Conservation (phyloP, 2,329 filamentous ascomycete species). For the Colletotrichum eleusines region DNA sequence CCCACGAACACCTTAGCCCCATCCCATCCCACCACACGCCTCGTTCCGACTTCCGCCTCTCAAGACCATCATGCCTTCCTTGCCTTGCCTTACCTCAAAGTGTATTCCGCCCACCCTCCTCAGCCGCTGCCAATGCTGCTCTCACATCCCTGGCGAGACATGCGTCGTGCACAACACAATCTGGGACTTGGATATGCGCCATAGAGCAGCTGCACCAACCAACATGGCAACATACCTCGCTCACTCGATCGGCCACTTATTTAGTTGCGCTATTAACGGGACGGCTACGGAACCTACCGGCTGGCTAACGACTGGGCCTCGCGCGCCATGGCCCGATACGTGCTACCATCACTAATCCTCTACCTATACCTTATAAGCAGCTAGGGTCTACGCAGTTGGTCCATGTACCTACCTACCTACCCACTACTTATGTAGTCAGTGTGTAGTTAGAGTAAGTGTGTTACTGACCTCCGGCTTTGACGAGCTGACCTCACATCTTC, state of each 20-base stretch:
- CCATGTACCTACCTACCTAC: neutral
- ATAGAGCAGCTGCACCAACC: slow-evolving; percentile 22
- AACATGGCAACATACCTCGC: slow-evolving; percentile 15
- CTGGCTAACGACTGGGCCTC: slow-evolving; percentile 12
- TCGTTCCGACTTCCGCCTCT: slow-evolving; percentile 16
- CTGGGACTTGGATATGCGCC: neutral
- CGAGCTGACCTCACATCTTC: slow-evolving; percentile 9
- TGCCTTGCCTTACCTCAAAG: neutral
- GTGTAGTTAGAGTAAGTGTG: neutral
- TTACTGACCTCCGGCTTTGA: slow-evolving; percentile 6
- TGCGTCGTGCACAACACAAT: slow-evolving; percentile 10
- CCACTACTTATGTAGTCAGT: too few relatives aligned
- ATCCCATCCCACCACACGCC: neutral
- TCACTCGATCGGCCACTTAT: slow-evolving; percentile 8
- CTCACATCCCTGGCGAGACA: slow-evolving; percentile 36
- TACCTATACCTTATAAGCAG: neutral
- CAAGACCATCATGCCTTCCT: neutral
- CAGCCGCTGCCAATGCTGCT: neutral
- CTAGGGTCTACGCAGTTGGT: neutral
- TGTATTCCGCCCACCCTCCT: neutral
- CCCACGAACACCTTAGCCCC: slow-evolving; percentile 38
- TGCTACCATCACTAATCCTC: neutral
- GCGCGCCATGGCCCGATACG: slow-evolving; percentile 15
- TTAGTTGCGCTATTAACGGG: slow-evolving; percentile 35
- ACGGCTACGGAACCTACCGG: slow-evolving; percentile 31